Base-by-base conservation (phyloP, 345 rosid species). In the Chamaenerion angustifolium region DNA sequence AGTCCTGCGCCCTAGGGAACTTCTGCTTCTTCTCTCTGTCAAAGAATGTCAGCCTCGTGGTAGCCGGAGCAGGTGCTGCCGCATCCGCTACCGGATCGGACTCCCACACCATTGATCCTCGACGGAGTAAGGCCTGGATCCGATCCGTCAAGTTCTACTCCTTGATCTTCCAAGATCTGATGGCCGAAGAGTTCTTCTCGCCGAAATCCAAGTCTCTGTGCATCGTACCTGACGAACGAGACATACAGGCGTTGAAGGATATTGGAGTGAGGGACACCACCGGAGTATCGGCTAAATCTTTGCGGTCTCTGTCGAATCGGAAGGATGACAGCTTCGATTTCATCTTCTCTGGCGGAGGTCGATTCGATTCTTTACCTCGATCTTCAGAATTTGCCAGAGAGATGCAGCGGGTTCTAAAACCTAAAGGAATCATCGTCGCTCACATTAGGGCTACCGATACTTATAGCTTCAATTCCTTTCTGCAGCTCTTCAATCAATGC, bases 381-480 rank as follows among this genome's bases (percentile, higher is more conserved):
- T 86, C 82, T 48, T 49, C 69, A 63, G 79, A 70, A 47, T 76
- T 83, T 42, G 97, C 95, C 0, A 64, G 77, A 4, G 99, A 93
- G 75, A 81, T 93, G 19, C 52, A 62, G 18, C 71, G 99, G 70
- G 78, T 81, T 10, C 65, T 88, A 72, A 93, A 81, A 67, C 95
- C 88, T 77, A 67, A 79, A 73, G 97, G 99, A 74, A 74, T 73
- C 66, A 62, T 71, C 25, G 92, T 81, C 55, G 79, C 75, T 66
- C 99, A 93, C 54, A 77, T 78, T 55, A 80, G 70, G 43, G 88
- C 97, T 12, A 85, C 85, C 19, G 99, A 93, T 72, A 76, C 80
- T 43, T 93, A 88, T 53, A 93, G 99, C 65, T 81, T 93, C 70
- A 81, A 88, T 82, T 85, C 99, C 16, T 93, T 85, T 62, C 73